These are phyloP conservation scores for Fusarium sp. DNA, from an alignment of 2,329 filamentous ascomycete genomes.

Conservation along the genomic window DNA sequence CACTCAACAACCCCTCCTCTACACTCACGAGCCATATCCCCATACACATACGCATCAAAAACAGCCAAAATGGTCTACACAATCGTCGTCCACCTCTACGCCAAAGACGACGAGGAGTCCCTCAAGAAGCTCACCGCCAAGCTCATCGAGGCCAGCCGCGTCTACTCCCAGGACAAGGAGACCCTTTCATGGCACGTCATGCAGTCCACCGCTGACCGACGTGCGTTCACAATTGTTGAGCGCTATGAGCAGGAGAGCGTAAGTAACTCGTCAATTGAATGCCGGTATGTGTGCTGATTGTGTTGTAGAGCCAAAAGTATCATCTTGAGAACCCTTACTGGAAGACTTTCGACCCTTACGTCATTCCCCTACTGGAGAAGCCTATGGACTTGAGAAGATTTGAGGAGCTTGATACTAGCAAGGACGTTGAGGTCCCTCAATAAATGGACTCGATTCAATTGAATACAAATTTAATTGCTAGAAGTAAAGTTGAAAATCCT, in stretches of 20 bases:
- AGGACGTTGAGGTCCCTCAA: constrained; percentile 53
- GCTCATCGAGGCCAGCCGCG: constrained; percentile 75
- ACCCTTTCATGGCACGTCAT: constrained; percentile 78
- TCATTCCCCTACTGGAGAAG: constrained; percentile 71
- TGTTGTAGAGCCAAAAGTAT: constrained; percentile 62
- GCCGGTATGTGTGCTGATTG: neutral
- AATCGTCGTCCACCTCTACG: constrained; percentile 73
- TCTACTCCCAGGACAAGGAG: constrained; percentile 77
- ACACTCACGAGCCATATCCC: neutral
- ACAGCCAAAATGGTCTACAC: constrained; percentile 67
- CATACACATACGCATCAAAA: neutral
- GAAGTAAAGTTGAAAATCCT: neutral
- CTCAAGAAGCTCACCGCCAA: constrained; percentile 75
- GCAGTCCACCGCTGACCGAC: constrained; percentile 73
- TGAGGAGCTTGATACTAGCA: constrained; percentile 70
- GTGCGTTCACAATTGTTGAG: constrained; percentile 79
- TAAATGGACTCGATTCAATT: constrained; percentile 6
- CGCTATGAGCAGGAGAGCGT: constrained; percentile 73
- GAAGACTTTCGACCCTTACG: constrained; percentile 80
- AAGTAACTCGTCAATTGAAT: constrained; percentile 37
- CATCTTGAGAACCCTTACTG: constrained; percentile 75
- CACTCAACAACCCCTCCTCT: constrained; percentile 13
- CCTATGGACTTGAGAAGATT: constrained; percentile 74
- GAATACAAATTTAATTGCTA: neutral
- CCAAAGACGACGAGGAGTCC: constrained; percentile 69